Conservation (phyloP, 2,329 filamentous ascomycete species). For the Clonostachys rosea region DNA sequence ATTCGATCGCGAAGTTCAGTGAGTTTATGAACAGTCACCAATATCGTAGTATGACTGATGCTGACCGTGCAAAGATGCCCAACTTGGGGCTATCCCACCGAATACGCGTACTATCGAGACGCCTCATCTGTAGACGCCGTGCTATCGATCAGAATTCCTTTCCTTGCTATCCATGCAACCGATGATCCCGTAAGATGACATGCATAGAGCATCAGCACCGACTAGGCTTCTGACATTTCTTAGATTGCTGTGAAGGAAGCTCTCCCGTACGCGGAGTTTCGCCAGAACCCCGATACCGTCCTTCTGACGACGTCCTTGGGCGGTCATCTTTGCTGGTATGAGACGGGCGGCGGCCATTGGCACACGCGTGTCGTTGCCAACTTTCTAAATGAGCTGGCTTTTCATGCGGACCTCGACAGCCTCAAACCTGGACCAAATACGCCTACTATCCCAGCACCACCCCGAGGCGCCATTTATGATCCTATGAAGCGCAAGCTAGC, state of each 20-base stretch:
- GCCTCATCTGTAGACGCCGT: slow-evolving; percentile 80
- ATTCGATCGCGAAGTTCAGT: slow-evolving; percentile 72
- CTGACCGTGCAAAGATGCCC: slow-evolving; percentile 46
- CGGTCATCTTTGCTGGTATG: slow-evolving; percentile 92
- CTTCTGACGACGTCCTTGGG: slow-evolving; percentile 83
- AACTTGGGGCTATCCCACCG: slow-evolving; percentile 91
- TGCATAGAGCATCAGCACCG: no score
- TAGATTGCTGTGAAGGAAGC: slow-evolving; percentile 75
- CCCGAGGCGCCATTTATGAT: slow-evolving; percentile 36
- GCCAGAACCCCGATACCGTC: slow-evolving; percentile 79
- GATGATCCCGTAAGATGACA: slow-evolving; percentile 74
- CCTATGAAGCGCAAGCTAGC: slow-evolving; percentile 65
- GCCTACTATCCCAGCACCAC: background rate
- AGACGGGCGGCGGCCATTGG: slow-evolving; percentile 81
- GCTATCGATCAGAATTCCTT: slow-evolving; percentile 73
- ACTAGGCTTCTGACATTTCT: background rate
- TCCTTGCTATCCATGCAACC: slow-evolving; percentile 76
- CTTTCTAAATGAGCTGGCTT: slow-evolving; percentile 49
- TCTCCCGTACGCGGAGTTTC: slow-evolving; percentile 78
- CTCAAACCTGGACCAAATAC: slow-evolving; percentile 27
- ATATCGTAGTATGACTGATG: background rate
- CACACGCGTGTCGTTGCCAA: slow-evolving; percentile 67
- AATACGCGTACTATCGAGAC: slow-evolving; percentile 90
- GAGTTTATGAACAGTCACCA: slow-evolving; percentile 7
- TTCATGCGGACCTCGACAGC: slow-evolving; percentile 57